Evolutionary conservation across 2,329 filamentous ascomycete genomes (phyloP).

Genomic region (Scortechinia acanthostroma): DNA sequence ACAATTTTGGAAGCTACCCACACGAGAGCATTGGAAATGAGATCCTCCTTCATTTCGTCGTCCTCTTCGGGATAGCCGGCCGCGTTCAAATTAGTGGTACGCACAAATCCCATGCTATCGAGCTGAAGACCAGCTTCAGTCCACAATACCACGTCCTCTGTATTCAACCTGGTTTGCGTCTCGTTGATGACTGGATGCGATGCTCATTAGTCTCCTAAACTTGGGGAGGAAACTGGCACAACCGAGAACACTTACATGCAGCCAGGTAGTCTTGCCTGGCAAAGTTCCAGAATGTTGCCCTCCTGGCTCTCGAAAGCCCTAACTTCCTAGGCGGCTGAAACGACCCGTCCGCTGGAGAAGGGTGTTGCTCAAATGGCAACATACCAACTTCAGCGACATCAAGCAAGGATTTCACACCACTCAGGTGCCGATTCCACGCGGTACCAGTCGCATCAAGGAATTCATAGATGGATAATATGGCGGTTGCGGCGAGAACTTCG

Average conservation of each 20-base stretch:
- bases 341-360: constrained; percentile 29
- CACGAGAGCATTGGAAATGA: constrained; percentile 55
- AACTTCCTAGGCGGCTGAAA: constrained; percentile 7
- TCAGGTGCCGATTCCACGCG: constrained; percentile 59
- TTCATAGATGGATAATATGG: constrained; percentile 62
- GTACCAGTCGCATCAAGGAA: constrained; percentile 57
- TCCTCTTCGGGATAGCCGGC: constrained; percentile 30
- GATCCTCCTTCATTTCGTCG: constrained; percentile 49
- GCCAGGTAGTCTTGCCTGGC: constrained; percentile 59
- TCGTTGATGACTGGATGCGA: constrained; percentile 42
- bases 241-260: constrained; percentile 41
- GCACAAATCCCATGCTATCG: constrained; percentile 40
- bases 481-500: constrained; percentile 56
- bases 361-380: constrained; percentile 16
- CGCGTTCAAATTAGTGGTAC: constrained; percentile 29
- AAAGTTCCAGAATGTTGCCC: constrained; percentile 62
- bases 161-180: constrained; percentile 49
- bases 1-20: constrained; percentile 62
- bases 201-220: background rate
- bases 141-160: constrained; percentile 56
- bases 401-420: constrained; percentile 56
- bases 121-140: constrained; percentile 53
- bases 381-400: constrained; percentile 41
- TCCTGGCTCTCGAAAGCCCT: constrained; percentile 42
- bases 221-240: too few species aligned